phyloP scores from a whole-genome alignment of 2,329 filamentous ascomycete genomes.

The Aureobasidium sp. region DNA sequence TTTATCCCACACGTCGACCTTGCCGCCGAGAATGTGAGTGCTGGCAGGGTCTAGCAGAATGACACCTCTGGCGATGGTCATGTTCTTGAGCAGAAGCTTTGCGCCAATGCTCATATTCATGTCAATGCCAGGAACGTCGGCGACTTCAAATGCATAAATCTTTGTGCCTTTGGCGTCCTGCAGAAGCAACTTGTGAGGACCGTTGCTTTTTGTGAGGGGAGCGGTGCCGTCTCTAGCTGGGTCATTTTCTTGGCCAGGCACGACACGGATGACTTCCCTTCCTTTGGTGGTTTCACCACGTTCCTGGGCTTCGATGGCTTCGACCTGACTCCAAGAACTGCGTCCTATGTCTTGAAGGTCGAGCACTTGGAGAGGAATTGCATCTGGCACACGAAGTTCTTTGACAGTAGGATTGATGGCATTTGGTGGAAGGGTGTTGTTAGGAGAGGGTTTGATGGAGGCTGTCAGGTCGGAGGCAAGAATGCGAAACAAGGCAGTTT shows the following conservation, averaged over 20 bases:
- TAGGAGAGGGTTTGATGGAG: slow-evolving; percentile 40
- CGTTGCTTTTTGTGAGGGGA: slow-evolving; percentile 30
- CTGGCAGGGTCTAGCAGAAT: slow-evolving; percentile 66
- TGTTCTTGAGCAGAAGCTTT: slow-evolving; percentile 66
- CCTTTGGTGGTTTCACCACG: slow-evolving; percentile 69
- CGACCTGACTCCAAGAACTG: slow-evolving; percentile 80
- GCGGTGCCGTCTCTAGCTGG: slow-evolving; percentile 31
- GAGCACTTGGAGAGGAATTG: slow-evolving; percentile 72
- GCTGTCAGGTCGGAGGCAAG: slow-evolving; percentile 69
- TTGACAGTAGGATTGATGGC: slow-evolving; percentile 48
- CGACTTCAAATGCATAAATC: slow-evolving; percentile 66
- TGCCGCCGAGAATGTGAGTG: slow-evolving; percentile 75
- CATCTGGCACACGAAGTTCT: slow-evolving; percentile 51
- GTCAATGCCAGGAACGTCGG: slow-evolving; percentile 56
- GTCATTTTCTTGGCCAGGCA: slow-evolving; percentile 40
- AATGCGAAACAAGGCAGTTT: slow-evolving; percentile 74
- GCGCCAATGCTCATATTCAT: slow-evolving; percentile 65
- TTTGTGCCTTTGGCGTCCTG: slow-evolving; percentile 70
- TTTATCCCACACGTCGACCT: slow-evolving; percentile 73
- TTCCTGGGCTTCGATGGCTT: slow-evolving; percentile 67
- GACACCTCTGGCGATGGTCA: slow-evolving; percentile 65
- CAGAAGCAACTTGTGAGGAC: slow-evolving; percentile 72
- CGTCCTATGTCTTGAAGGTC: slow-evolving; percentile 77
- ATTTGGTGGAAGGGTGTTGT: slow-evolving; percentile 51
- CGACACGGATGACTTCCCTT: slow-evolving; percentile 71